Evolutionary conservation across 1,284 basidiomycete species (phyloP).

Genomic region (Trametes versicolor): DNA sequence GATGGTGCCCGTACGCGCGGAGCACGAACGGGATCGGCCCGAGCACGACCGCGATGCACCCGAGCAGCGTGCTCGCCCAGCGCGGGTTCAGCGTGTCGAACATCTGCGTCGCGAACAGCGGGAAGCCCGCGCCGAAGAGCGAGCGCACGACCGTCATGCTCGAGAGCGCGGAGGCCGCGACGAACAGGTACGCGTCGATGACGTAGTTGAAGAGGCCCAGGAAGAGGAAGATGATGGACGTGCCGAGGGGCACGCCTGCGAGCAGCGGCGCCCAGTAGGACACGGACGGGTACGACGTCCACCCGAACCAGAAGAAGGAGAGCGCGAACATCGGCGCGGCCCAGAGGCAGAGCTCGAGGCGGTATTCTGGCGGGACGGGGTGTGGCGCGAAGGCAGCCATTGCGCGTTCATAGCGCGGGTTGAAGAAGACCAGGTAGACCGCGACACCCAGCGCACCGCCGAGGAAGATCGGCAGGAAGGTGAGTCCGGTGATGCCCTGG

Average conservation of each 20-base stretch:
- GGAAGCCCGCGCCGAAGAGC: constrained; percentile 50
- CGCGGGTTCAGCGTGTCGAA: constrained; percentile 45
- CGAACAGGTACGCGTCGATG: constrained; percentile 50
- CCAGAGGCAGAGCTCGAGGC: constrained; percentile 53
- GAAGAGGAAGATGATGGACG: constrained; percentile 45
- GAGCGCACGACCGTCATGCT: constrained; percentile 49
- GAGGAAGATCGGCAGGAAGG: constrained; percentile 57
- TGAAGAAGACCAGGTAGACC: constrained; percentile 44
- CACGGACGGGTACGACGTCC: constrained; percentile 51
- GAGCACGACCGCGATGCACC: constrained; percentile 43
- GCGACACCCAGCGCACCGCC: constrained; percentile 43
- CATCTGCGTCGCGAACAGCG: constrained; percentile 50
- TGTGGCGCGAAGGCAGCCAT: constrained; percentile 47
- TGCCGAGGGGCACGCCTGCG: constrained; percentile 42
- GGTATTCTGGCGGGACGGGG: constrained; percentile 56
- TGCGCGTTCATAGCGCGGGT: constrained; percentile 44
- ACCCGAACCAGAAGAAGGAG: constrained; percentile 58
- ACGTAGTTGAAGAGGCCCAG: constrained; percentile 50
- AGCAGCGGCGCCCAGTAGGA: constrained; percentile 46
- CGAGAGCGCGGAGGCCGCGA: constrained; percentile 52
- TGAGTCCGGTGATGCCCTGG: constrained; percentile 51
- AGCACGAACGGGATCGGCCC: constrained; percentile 50
- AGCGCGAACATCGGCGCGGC: constrained; percentile 53
- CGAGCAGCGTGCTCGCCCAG: constrained; percentile 48
- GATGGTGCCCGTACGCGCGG: constrained; percentile 28